These are phyloP conservation scores for Teratosphaeria epicoccoides DNA, from an alignment of 2,329 filamentous ascomycete genomes.

Conservation along the genomic window DNA sequence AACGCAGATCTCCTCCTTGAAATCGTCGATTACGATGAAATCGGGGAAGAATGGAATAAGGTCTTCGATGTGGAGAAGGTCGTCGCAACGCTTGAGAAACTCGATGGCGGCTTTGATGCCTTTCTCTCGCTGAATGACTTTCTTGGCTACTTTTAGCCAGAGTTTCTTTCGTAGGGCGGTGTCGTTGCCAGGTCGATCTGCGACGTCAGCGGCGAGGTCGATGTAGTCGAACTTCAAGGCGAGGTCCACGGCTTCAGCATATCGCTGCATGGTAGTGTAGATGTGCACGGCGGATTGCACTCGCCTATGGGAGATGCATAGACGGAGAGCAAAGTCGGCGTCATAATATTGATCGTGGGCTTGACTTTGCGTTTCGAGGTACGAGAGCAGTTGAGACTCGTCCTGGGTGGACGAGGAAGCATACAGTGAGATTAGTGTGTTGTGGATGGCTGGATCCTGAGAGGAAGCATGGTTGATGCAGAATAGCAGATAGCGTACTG, in stretches of 20 bases:
- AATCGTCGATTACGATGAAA: slow-evolving; percentile 97
- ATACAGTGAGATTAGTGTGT: slow-evolving; percentile 92
- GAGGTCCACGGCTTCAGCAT: slow-evolving; percentile 82
- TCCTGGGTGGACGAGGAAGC: slow-evolving; percentile 74
- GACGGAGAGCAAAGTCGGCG: slow-evolving; percentile 85
- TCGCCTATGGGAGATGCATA: slow-evolving; percentile 89
- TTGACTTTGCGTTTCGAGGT: slow-evolving; percentile 74
- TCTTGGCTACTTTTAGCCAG: slow-evolving; percentile 90
- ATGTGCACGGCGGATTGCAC: slow-evolving; percentile 95
- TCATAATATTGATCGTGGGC: slow-evolving; percentile 74
- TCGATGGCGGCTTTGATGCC: slow-evolving; percentile 83
- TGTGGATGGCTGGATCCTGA: slow-evolving; percentile 79
- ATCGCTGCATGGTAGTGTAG: slow-evolving; percentile 93
- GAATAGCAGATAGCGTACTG: slow-evolving; percentile 84
- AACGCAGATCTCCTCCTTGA: slow-evolving; percentile 94
- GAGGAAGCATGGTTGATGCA: slow-evolving; percentile 80
- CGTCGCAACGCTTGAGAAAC: slow-evolving; percentile 79
- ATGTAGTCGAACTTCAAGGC: slow-evolving; percentile 83
- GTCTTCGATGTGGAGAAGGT: slow-evolving; percentile 82
- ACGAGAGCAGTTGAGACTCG: slow-evolving; percentile 74
- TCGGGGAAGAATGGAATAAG: slow-evolving; percentile 97
- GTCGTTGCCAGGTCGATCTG: slow-evolving; percentile 65
- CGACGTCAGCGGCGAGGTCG: slow-evolving; percentile 79
- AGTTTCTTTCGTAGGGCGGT: slow-evolving; percentile 81
- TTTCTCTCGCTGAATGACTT: slow-evolving; percentile 75